These are phyloP conservation scores for Leersia perrieri DNA, from an alignment of 176 grass and related monocot species.

Conservation along the genomic window DNA sequence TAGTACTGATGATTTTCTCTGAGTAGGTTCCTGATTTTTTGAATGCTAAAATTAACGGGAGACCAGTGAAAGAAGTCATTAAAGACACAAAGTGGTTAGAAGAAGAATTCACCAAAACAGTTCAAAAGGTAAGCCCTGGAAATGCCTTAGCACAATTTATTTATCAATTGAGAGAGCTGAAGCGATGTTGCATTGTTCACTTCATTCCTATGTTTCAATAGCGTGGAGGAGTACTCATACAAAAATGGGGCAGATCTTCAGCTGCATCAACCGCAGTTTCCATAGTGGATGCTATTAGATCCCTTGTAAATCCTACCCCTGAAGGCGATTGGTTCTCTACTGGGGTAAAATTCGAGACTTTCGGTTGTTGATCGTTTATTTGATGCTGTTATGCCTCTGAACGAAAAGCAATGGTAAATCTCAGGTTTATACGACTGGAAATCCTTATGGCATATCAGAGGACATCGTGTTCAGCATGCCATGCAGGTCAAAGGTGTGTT, in stretches of 20 bases:
- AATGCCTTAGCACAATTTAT: background rate
- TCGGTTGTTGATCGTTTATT: background rate
- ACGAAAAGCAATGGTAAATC: background rate
- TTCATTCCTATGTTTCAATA: slow-evolving; percentile 43
- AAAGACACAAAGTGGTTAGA: slow-evolving; percentile 86
- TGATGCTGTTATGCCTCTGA: slow-evolving; percentile 4
- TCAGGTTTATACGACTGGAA: slow-evolving; percentile 84
- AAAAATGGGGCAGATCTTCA: slow-evolving; percentile 99
- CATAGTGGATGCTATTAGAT: slow-evolving; percentile 81
- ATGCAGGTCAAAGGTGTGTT: slow-evolving; percentile 70
- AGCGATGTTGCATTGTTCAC: background rate
- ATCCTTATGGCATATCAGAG: slow-evolving; percentile 87
- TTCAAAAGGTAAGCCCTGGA: slow-evolving; percentile 68
- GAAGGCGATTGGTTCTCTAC: slow-evolving; percentile 95
- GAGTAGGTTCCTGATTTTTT: slow-evolving; percentile 96
- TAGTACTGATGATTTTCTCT: slow-evolving; percentile 21
- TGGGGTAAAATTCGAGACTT: slow-evolving; percentile 55
- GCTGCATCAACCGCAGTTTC: slow-evolving; percentile 97
- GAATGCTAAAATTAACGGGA: slow-evolving; percentile 89
- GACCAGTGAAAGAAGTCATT: slow-evolving; percentile 75
- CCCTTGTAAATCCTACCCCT: slow-evolving; percentile 83
- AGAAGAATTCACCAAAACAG: slow-evolving; percentile 75
- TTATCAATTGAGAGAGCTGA: slow-evolving; percentile 8
- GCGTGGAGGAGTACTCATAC: slow-evolving; percentile 83
- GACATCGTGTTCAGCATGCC: slow-evolving; percentile 98